Conservation (phyloP, 2,329 filamentous ascomycete species). For the Ceratocystis alfenasii region DNA sequence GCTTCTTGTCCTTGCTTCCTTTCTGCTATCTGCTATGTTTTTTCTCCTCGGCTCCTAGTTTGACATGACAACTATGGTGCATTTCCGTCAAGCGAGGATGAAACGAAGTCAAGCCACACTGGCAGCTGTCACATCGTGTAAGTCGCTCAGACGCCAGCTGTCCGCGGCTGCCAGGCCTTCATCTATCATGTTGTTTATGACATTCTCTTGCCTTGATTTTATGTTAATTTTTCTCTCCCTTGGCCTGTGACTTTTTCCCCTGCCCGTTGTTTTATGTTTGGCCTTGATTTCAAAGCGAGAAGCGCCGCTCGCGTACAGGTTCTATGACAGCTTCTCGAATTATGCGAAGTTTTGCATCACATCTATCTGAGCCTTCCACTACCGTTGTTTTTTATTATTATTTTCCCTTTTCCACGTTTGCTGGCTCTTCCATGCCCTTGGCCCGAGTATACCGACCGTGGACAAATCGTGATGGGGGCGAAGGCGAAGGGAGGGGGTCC, state of each 20-base stretch:
- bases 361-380: background rate
- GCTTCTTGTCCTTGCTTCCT: background rate
- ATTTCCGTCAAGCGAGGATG: background rate
- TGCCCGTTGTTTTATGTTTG: background rate
- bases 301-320: background rate
- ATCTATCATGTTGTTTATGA: background rate
- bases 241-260: background rate
- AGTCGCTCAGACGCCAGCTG: background rate
- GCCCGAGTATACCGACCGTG: background rate
- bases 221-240: background rate
- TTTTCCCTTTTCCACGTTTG: background rate
- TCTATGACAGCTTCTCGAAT: constrained; percentile 2
- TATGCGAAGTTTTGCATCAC: background rate
- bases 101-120: background rate
- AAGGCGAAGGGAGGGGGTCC: background rate
- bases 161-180: background rate
- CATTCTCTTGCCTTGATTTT: background rate
- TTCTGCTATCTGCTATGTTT: too few relatives aligned
- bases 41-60: background rate
- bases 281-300: background rate
- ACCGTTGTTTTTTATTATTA: background rate
- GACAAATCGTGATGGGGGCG: too few relatives aligned
- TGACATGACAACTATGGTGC: background rate
- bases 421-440: background rate
- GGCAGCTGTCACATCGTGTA: background rate